Percentiles rank a stretch among this genome's conserved stretches.
Conservation (phyloP, 2,329 filamentous ascomycete genomes). For the Trichophyton rubrum region DNA sequence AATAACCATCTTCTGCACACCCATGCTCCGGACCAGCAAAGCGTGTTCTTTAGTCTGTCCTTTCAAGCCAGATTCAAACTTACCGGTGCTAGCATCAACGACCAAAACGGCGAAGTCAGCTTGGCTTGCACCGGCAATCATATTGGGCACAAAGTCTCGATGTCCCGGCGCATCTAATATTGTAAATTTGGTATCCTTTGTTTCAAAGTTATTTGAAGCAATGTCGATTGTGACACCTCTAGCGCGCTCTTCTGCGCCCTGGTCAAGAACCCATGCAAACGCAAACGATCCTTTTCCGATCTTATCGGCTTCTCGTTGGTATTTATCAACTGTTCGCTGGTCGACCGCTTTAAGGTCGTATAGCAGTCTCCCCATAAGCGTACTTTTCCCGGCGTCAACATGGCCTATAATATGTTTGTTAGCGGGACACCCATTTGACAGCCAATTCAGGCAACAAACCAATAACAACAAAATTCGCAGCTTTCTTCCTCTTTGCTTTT, state of each 20-base stretch:
- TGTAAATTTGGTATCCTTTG: conserved; percentile 73
- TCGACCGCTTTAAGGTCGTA: conserved; percentile 82
- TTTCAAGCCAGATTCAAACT: conserved; percentile 84
- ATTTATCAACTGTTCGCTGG: conserved; percentile 75
- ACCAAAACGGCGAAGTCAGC: conserved; percentile 93
- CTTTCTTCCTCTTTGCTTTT: conserved; percentile 62
- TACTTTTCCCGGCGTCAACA: conserved; percentile 95
- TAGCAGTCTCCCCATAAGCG: conserved; percentile 87
- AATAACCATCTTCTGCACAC: conserved; percentile 75
- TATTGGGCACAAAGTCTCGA: conserved; percentile 92
- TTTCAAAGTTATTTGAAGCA: conserved; percentile 88
- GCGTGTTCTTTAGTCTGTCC: conserved; percentile 94
- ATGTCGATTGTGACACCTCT: conserved; percentile 95
- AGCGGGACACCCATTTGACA: neutral
- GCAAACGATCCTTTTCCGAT: conserved; percentile 94
- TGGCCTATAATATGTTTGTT: conserved; percentile 49
- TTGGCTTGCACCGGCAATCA: conserved; percentile 94
- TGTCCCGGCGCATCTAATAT: conserved; percentile 94
- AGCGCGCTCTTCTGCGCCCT: conserved; percentile 74
- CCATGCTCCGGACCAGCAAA: conserved; percentile 76
- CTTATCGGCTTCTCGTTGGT: conserved; percentile 74
- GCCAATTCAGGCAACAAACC: conserved; percentile 38
- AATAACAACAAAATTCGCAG: conserved; percentile 83
- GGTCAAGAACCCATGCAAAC: conserved; percentile 91
- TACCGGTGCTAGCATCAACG: conserved; percentile 78